Percentiles rank a stretch among this genome's conserved stretches.
Conservation (phyloP, 495 filamentous ascomycete species). For the Talaromyces adpressus region DNA sequence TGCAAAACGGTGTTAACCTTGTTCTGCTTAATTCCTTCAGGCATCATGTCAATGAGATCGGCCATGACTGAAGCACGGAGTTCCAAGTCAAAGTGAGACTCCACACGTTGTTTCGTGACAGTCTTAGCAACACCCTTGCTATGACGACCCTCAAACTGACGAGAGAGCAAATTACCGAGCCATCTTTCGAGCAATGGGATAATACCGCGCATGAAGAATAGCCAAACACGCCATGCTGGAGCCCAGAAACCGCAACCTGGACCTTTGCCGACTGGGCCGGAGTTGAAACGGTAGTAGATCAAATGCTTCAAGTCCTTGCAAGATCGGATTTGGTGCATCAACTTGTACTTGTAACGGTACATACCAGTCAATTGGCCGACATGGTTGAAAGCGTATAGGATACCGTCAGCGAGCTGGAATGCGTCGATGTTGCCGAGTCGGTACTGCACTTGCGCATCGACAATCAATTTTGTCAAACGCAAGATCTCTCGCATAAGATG, state of each 20-base stretch:
- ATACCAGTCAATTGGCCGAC: slow-evolving; percentile 98
- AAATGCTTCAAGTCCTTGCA: slow-evolving; percentile 99
- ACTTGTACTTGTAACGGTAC: slow-evolving; percentile 99
- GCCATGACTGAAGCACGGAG: slow-evolving; percentile 98
- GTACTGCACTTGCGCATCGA: slow-evolving; percentile 98
- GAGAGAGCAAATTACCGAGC: slow-evolving; percentile 93
- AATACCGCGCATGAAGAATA: slow-evolving; percentile 99
- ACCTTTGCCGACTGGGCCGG: slow-evolving; percentile 93
- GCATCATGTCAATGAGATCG: slow-evolving; percentile 99
- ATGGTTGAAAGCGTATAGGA: slow-evolving; percentile 98
- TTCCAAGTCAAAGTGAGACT: slow-evolving; percentile 98
- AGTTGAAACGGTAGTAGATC: slow-evolving; percentile 99
- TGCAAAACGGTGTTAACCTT: slow-evolving; percentile 98
- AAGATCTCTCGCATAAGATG: slow-evolving; percentile 98
- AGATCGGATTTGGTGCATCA: slow-evolving; percentile 99
- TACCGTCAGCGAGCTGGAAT: slow-evolving; percentile 97
- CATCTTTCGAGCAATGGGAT: slow-evolving; percentile 95
- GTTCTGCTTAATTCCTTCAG: slow-evolving; percentile 98
- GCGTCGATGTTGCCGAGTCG: slow-evolving; percentile 97
- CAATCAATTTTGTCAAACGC: slow-evolving; percentile 95
- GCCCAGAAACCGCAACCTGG: slow-evolving; percentile 99
- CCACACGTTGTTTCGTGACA: slow-evolving; percentile 97
- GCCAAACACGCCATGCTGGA: slow-evolving; percentile 96
- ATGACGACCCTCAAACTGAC: slow-evolving; percentile 98
- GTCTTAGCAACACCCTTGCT: slow-evolving; percentile 99